phyloP scores from a whole-genome alignment of 192 early-diverging fungal species.

The Dissophora ornata region DNA sequence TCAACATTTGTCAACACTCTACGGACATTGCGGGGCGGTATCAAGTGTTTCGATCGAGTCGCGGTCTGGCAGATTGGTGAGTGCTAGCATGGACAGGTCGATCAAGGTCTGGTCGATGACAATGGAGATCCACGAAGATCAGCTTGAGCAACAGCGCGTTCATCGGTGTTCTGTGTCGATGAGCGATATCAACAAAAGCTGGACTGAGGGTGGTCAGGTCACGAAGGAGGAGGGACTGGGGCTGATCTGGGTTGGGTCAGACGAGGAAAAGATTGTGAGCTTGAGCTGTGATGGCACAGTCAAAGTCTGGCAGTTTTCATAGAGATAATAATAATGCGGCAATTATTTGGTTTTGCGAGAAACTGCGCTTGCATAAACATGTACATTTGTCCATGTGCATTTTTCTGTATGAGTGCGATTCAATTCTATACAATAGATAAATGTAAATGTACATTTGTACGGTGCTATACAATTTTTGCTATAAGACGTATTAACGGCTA shows the following conservation, averaged over 20 bases:
- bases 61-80: conserved; percentile 32
- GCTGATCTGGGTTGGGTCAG: conserved; percentile 34
- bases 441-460: no score
- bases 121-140: not conserved
- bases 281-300: conserved; percentile 46
- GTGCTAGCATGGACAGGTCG: conserved; percentile 49
- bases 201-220: conserved; percentile 36
- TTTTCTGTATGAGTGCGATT: no score
- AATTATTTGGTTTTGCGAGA: no score
- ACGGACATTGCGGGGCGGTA: conserved; percentile 49
- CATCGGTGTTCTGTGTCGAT: conserved; percentile 39
- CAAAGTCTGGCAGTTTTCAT: conserved; percentile 51
- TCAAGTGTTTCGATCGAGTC: conserved; percentile 48
- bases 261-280: conserved; percentile 52
- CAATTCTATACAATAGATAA: no score
- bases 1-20: conserved; percentile 38
- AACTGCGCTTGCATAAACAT: no score
- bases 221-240: conserved; percentile 45
- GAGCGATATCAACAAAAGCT: conserved; percentile 48
- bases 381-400: not conserved
- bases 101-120: conserved; percentile 47
- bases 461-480: no score
- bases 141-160: conserved; percentile 8
- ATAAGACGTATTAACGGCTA: not conserved
- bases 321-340: not conserved